Percentiles rank a stretch among this genome's conserved stretches.
phyloP scores from a whole-genome alignment of 2,329 filamentous ascomycete genomes.

The Harringtonia lauricola region DNA sequence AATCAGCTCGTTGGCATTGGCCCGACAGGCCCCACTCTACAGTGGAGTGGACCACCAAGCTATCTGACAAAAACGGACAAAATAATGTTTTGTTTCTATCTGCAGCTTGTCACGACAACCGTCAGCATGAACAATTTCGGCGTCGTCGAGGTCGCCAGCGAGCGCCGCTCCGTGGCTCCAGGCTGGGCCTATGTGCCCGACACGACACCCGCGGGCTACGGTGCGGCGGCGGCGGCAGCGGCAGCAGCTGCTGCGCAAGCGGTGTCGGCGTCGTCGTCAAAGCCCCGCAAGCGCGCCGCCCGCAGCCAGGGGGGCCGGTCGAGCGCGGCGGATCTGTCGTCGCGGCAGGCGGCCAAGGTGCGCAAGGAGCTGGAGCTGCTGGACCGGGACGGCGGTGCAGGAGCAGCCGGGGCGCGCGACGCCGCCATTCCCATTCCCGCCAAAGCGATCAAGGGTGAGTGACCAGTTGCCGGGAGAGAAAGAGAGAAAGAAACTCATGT shows the following conservation, averaged over 20 bases:
- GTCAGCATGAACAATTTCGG: constrained; percentile 54
- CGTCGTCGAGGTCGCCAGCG: constrained; percentile 71
- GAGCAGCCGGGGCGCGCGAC: constrained; percentile 33
- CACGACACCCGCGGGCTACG: constrained; percentile 39
- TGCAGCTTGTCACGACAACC: background rate
- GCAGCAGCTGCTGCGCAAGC: constrained; percentile 40
- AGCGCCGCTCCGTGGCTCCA: constrained; percentile 58
- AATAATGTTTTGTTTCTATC: no score
- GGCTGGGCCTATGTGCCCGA: constrained; percentile 92
- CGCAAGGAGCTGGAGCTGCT: constrained; percentile 73
- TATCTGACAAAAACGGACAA: no score
- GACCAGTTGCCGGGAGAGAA: no score
- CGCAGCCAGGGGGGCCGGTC: constrained; percentile 34
- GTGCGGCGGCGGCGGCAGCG: constrained; percentile 51
- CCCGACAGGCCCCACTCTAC: no score
- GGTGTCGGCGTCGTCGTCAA: constrained; percentile 20
- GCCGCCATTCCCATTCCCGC: constrained; percentile 58
- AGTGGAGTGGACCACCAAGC: no score
- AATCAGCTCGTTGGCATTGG: no score
- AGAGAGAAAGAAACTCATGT: constrained; percentile 4
- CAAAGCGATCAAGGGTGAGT: constrained; percentile 26
- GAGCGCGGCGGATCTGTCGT: constrained; percentile 47
- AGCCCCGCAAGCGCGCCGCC: constrained; percentile 51
- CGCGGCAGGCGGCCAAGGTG: constrained; percentile 73
- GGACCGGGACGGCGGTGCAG: constrained; percentile 60